Evolutionary conservation across 495 filamentous ascomycete genomes (phyloP), one percentile per base, ranked within the genome.

Genomic region (Xylaria cubensis): DNA sequence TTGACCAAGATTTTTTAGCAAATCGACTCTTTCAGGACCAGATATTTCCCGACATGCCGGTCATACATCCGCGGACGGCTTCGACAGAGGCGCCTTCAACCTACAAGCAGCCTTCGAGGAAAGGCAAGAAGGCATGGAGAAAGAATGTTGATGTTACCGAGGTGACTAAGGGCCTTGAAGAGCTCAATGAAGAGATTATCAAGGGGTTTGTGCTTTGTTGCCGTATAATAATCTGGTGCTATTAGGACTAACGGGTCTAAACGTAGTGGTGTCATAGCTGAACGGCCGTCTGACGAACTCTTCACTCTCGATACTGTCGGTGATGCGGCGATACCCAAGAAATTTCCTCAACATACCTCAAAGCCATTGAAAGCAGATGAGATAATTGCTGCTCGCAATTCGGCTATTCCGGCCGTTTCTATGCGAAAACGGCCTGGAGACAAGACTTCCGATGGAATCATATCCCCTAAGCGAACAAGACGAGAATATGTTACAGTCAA

Each of bases 111-210:
- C 90, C 95, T 53, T 97, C 95, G 13, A 87, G 96, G 77, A 99
- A 98, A 81, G 95, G 96, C 73, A 99, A 99, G 84, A 97, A 95
- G 82, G 96, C 96, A 24, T 99, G 96, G 96, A 88, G 96, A 74
- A 99, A 98, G 81, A 97, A 99, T 84, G 93, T 98, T 77, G 94
- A 99, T 81, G 87, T 98, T 62, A 90, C 93, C 17, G 91, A 96
- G 67, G 86, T 99, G 32, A 87, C 94, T 74, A 85, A 91, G 73
- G 96, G 97, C 56, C 88, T 99, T 56, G 92, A 97, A 69, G 83
- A 91, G 72, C 84, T 94, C 74, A 92, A 94, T 72, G 92, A 95
- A 55, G 94, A 97, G 84, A 90, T 97, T 74, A 93, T 97, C 72
- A 89, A 90, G 86, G 94, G 94, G 95, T 95, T 87, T 36, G 85